Base-by-base conservation (phyloP, 108 stramenopile genomes). In the Nannochloropsis salina region DNA sequence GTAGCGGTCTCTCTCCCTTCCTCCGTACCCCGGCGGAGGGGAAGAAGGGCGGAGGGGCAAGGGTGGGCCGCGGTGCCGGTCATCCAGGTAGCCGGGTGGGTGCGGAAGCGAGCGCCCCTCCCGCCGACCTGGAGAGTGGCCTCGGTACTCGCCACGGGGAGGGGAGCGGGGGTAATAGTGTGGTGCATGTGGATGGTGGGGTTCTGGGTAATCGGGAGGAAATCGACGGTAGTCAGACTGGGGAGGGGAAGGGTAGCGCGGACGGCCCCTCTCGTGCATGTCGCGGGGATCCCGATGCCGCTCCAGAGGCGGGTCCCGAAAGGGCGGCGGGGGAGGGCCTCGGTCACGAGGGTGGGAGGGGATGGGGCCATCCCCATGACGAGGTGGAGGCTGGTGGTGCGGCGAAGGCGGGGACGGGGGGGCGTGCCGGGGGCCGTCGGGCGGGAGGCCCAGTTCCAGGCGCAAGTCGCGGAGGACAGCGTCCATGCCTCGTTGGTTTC, bases 301-400 rank as follows among this genome's bases (percentile, higher is more conserved):
- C 2, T 74, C 61, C 15, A 6, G n/a, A 6, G 61, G 61, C 1
- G 20, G 20, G 8, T 74, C 61, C 61, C 61, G 61, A 74, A 74
- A 74, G n/a, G 61, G 61, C 20, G 61, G 61, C 15, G 61, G 61
- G 8, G n/a, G 61, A 74, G 61, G 61, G 61, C 20, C 61, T 4
- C 61, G 61, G 61, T 74, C 61, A n/a, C 61, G 61, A 6, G 61
- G 61, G 61, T 74, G 61, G 61, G 61, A 74, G n/a, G 61, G 61
- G 61, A 74, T 74, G 61, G 61, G 61, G n/a, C n/a, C 6, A 6
- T 74, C 61, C 15, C 61, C 20, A 8, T 6, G n/a, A 6, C 20
- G 4, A n/a, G 4, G 61, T n/a, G 61, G 61, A 6, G 61, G 61
- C n/a, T 74, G 61, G 6, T 74, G 61, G 8, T 74, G 61, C 20